Conservation (phyloP, 495 filamentous ascomycete species). For the Poronia punctata region DNA sequence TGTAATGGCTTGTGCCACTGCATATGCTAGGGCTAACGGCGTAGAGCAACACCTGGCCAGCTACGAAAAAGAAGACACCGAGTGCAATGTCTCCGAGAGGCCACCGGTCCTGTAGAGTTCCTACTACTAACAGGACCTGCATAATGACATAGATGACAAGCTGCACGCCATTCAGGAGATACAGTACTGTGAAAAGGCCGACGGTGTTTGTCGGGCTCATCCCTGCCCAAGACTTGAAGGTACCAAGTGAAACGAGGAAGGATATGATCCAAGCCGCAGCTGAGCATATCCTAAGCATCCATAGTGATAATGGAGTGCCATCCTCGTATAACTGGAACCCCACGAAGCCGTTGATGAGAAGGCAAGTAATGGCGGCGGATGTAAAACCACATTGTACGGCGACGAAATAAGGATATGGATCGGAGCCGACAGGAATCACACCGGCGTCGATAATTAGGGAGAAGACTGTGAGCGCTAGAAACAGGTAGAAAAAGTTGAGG, state of each 20-base stretch:
- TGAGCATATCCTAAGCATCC: slow-evolving; percentile 77
- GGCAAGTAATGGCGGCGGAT: slow-evolving; percentile 81
- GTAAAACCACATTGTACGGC: slow-evolving; percentile 82
- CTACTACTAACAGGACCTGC: slow-evolving; percentile 80
- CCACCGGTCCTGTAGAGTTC: slow-evolving; percentile 93
- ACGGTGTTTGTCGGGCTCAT: slow-evolving; percentile 77
- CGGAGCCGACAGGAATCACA: slow-evolving; percentile 75
- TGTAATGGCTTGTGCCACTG: slow-evolving; percentile 77
- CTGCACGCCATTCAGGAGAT: slow-evolving; percentile 82
- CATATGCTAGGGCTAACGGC: slow-evolving; percentile 83
- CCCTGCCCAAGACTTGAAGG: slow-evolving; percentile 88
- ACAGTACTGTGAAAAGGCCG: slow-evolving; percentile 87
- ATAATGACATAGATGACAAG: slow-evolving; percentile 79
- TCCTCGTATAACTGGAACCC: slow-evolving; percentile 99
- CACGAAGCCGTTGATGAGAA: slow-evolving; percentile 96
- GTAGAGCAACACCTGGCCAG: slow-evolving; percentile 90
- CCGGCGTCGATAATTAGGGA: slow-evolving; percentile 92
- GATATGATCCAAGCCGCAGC: slow-evolving; percentile 79
- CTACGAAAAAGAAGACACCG: slow-evolving; percentile 83
- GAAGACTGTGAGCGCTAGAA: slow-evolving; percentile 78
- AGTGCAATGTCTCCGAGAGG: slow-evolving; percentile 90
- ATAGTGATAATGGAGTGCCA: slow-evolving; percentile 90
- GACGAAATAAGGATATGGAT: slow-evolving; percentile 82
- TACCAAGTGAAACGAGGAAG: slow-evolving; percentile 79
- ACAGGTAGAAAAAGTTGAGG: slow-evolving; percentile 94